Evolutionary conservation across 2,329 filamentous ascomycete genomes (phyloP).

Genomic region (Fusarium ramigenum): DNA sequence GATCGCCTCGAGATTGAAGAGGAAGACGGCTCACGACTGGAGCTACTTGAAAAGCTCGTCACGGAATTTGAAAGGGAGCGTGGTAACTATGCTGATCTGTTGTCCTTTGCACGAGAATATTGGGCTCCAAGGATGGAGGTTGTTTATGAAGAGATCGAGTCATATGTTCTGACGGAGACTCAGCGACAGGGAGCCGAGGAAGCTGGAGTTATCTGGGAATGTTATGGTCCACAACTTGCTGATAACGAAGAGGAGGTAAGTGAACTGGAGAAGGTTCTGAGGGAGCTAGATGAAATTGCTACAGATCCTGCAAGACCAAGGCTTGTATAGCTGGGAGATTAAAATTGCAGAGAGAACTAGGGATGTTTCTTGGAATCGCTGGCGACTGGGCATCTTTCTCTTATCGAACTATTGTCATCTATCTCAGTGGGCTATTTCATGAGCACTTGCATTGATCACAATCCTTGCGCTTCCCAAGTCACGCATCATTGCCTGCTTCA

Average conservation of each 20-base stretch:
- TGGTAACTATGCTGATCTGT: neutral
- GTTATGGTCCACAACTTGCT: rapidly evolving
- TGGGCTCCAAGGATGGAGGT: neutral
- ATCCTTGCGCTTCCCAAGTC: too few relatives aligned
- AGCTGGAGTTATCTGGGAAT: neutral
- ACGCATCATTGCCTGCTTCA: too few relatives aligned
- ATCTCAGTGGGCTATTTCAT: too few relatives aligned
- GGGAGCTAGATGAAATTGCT: neutral
- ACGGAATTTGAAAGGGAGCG: rapidly evolving
- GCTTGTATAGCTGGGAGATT: neutral
- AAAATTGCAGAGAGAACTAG: too few relatives aligned
- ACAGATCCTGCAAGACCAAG: neutral
- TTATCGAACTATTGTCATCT: too few relatives aligned
- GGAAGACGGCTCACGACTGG: neutral
- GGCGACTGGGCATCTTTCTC: too few relatives aligned
- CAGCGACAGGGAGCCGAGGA: neutral
- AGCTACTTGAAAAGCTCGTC: rapidly evolving
- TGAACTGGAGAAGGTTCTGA: rapidly evolving
- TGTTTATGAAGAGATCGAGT: rapidly evolving
- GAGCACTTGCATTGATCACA: too few relatives aligned
- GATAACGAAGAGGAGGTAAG: neutral
- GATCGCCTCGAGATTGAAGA: neutral
- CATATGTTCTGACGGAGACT: neutral
- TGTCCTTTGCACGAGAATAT: neutral
- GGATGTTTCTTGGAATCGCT: too few relatives aligned